Percentiles rank a stretch among this genome's conserved stretches.
phyloP scores from a whole-genome alignment of 2,329 filamentous ascomycete species.

The Tolypocladium inflatum region DNA sequence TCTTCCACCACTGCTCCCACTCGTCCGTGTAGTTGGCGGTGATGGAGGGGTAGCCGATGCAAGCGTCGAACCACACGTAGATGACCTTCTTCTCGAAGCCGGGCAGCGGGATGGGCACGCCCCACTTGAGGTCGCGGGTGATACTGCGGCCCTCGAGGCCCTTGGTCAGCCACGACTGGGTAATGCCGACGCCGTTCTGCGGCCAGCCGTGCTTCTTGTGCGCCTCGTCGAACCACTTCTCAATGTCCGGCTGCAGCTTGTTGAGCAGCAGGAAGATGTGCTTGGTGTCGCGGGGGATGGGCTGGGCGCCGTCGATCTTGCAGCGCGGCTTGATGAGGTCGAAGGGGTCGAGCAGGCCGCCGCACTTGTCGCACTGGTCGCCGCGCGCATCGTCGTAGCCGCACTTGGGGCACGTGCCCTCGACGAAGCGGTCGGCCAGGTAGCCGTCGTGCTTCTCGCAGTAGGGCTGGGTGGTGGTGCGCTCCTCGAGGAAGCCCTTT shows the following conservation, averaged over 20 bases:
- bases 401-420: constrained; percentile 70
- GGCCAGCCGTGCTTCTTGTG: constrained; percentile 70
- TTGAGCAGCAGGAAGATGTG: constrained; percentile 87
- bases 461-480: constrained; percentile 81
- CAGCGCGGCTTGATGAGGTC: constrained; percentile 78
- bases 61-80: constrained; percentile 90
- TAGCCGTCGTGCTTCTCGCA: constrained; percentile 71
- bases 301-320: constrained; percentile 80
- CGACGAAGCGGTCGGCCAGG: constrained; percentile 78
- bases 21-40: constrained; percentile 80
- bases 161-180: constrained; percentile 71
- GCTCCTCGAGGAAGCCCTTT: constrained; percentile 81
- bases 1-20: constrained; percentile 93
- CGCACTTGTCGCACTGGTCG: constrained; percentile 69
- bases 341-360: constrained; percentile 60
- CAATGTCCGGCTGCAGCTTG: constrained; percentile 66
- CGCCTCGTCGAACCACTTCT: constrained; percentile 66
- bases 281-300: constrained; percentile 72
- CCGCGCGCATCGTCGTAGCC: constrained; percentile 61
- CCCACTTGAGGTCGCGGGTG: constrained; percentile 89
- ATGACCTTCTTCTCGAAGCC: constrained; percentile 61
- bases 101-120: constrained; percentile 45
- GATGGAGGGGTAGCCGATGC: constrained; percentile 92
- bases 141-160: constrained; percentile 82
- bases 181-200: constrained; percentile 65